Conservation (phyloP, 2,329 filamentous ascomycete species). For the Pseudogymnoascus sp. region DNA sequence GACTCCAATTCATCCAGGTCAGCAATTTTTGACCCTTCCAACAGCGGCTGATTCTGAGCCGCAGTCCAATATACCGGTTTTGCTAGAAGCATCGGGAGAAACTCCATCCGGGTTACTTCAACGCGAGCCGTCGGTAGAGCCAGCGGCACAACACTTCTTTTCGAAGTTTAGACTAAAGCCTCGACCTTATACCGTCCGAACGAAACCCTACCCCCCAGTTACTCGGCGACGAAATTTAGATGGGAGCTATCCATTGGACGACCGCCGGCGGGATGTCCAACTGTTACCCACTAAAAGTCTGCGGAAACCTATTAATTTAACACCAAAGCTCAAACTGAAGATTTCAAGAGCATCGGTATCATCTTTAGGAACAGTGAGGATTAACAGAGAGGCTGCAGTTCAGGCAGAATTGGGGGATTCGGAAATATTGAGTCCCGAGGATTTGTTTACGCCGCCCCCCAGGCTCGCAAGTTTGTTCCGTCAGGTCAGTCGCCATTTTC, state of each 20-base stretch:
- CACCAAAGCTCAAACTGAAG: slow-evolving; percentile 18
- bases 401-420: slow-evolving; percentile 18
- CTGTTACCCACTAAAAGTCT: not conserved
- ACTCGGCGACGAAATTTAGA: slow-evolving; percentile 19
- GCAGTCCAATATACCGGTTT: not conserved
- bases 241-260: slow-evolving; percentile 19
- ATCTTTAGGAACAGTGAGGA: slow-evolving; percentile 22
- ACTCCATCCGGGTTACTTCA: not conserved
- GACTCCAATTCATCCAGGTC: not conserved
- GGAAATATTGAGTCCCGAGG: slow-evolving; percentile 22
- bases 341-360: slow-evolving; percentile 24
- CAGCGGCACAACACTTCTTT: slow-evolving; percentile 11
- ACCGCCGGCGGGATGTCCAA: slow-evolving; percentile 13
- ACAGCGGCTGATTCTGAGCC: not conserved
- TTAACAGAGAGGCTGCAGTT: slow-evolving; percentile 20
- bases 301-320: not conserved
- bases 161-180: slow-evolving; percentile 23
- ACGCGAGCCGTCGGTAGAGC: slow-evolving; percentile 7
- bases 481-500: slow-evolving; percentile 16
- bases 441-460: slow-evolving; percentile 25
- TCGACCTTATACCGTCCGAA: slow-evolving; percentile 13
- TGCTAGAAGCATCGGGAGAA: slow-evolving; percentile 13
- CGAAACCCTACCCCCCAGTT: slow-evolving; percentile 15
- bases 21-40: not conserved
- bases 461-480: slow-evolving; percentile 25